Conservation (phyloP, 805 yeast species). For the Priceomyces carsonii region DNA sequence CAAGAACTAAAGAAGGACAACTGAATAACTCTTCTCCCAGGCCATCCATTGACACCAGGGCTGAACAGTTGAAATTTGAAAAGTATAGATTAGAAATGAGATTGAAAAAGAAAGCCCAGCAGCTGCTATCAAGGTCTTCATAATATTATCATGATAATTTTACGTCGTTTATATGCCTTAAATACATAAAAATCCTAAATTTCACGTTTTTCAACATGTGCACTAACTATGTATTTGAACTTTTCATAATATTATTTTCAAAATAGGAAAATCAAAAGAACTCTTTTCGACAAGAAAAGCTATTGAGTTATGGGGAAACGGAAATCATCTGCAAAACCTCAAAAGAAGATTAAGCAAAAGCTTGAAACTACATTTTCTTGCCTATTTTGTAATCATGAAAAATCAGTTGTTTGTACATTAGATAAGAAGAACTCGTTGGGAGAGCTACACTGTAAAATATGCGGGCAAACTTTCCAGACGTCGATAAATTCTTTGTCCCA, state of each 20-base stretch:
- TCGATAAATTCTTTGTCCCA: conserved; percentile 81
- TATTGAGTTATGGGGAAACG: conserved; percentile 61
- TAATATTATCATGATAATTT: no score
- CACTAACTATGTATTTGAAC: no score
- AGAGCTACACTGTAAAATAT: conserved; percentile 81
- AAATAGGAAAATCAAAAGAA: no score
- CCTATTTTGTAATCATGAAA: conserved; percentile 93
- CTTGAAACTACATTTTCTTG: conserved; percentile 86
- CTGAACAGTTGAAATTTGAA: conserved; percentile 44
- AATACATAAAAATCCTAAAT: no score
- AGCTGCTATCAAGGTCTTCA: no score
- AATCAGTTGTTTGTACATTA: conserved; percentile 81
- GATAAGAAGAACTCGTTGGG: conserved; percentile 89
- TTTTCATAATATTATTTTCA: no score
- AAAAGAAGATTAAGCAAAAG: conserved; percentile 70
- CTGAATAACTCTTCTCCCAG: conserved; percentile 1
- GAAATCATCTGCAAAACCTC: conserved; percentile 82
- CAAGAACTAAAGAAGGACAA: conserved; percentile 14
- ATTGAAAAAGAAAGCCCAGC: conserved; percentile 45
- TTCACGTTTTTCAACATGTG: no score
- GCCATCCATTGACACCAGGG: conserved; percentile 20
- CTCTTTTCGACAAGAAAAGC: no score
- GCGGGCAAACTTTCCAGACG: conserved; percentile 92
- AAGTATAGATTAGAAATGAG: conserved; percentile 48
- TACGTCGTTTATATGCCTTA: no score